Base-by-base conservation (phyloP, 768 basidiomycete species). In the Leccinum obscurum region DNA sequence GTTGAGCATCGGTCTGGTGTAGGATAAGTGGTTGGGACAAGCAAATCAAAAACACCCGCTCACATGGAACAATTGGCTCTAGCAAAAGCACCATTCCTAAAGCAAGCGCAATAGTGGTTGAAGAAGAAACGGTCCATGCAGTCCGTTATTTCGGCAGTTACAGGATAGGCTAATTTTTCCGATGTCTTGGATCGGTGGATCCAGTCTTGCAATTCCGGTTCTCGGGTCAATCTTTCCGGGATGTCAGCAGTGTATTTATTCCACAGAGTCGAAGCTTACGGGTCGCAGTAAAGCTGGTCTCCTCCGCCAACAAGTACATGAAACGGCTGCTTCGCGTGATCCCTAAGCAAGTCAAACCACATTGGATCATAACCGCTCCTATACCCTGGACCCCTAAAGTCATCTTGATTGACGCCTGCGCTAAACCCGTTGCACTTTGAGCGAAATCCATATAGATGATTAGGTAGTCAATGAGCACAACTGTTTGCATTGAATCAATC, bases 271-370 rank as follows among this genome's bases (percentile, higher is more conserved):
- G 32, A 17, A 26, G 68, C 85, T 49, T 66, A 88, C 89, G 80
- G 77, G 64, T 94, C 92, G 62, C 92, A 93, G 67, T 94, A 97
- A 17, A 97, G 79, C 71, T 96, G 95, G 72, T 96, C 94, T 11
- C 95, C 94, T 20, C 96, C 96, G 17, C 96, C 96, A 6, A 97
- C 88, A 37, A 98, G 80, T n/a, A 80, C 85, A 68, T 99, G 96
- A 70, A 94, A 94, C 0, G 96, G 95, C 59, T 78, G 77, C 67
- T 85, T 82, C 2, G 83, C 79, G 66, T 98, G 97, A 67, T 90
- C 87, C 48, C 84, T 77, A 26, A 98, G 82, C n/a, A 99, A 76
- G 75, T 99, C 95, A 62, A 86, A 81, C 96, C 96, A 99, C 11
- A 98, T 85, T 7, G 93, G 93, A 71, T 95, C 95, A 66, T 90